Conservation (phyloP, 2,329 filamentous ascomycete species). For the Pyrenophora tritici-repentis region DNA sequence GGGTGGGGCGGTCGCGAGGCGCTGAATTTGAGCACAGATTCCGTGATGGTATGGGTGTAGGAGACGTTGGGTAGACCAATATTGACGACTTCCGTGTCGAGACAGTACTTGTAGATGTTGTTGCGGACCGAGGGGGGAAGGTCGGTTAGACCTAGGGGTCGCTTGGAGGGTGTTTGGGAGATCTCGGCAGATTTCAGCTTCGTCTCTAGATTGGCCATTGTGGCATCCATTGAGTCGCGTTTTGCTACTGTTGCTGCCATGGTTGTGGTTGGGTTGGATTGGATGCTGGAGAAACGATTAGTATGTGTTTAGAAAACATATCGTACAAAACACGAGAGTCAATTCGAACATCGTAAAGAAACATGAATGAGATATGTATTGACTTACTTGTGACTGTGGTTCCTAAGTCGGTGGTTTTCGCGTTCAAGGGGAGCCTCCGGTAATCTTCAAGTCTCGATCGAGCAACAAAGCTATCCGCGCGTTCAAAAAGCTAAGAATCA, state of each 20-base stretch:
- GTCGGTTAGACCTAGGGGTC: slow-evolving; percentile 22
- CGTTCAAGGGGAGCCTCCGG: too few species aligned
- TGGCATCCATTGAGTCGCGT: slow-evolving; percentile 42
- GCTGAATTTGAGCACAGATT: slow-evolving; percentile 31
- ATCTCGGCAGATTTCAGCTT: slow-evolving; percentile 24
- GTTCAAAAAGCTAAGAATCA: too few species aligned
- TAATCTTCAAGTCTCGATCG: too few species aligned
- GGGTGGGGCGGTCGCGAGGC: slow-evolving; percentile 38
- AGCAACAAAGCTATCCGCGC: too few species aligned
- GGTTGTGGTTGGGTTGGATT: not conserved
- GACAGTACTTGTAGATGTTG: slow-evolving; percentile 40
- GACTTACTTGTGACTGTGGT: too few species aligned
- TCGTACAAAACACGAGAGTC: too few species aligned
- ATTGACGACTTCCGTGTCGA: slow-evolving; percentile 45
- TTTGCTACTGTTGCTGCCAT: slow-evolving; percentile 17
- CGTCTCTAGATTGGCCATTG: slow-evolving; percentile 16
- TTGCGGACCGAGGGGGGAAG: slow-evolving; percentile 40
- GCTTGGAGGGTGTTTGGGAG: slow-evolving; percentile 27
- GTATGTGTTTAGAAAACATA: not conserved
- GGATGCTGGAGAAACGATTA: not conserved
- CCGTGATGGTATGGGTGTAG: slow-evolving; percentile 32
- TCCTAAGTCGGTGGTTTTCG: too few species aligned
- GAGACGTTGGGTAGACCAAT: slow-evolving; percentile 35
- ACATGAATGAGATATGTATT: too few species aligned
- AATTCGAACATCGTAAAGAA: too few species aligned